Evolutionary conservation across 2,329 filamentous ascomycete species (phyloP).

Genomic region (Talaromyces verruculosus): DNA sequence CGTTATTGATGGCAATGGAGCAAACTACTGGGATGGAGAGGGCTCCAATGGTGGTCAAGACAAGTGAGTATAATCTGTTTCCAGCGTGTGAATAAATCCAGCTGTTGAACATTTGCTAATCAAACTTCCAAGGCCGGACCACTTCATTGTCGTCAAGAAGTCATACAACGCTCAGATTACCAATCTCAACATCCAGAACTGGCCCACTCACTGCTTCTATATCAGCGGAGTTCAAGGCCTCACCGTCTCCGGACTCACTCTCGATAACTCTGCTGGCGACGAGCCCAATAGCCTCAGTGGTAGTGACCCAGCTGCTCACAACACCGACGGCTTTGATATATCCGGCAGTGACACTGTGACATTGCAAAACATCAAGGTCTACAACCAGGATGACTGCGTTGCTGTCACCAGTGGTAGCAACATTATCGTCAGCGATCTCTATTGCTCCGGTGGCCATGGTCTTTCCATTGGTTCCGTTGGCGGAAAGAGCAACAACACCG

Average conservation of each 20-base stretch:
- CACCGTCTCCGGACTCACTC: constrained; percentile 52
- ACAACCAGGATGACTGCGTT: constrained; percentile 64
- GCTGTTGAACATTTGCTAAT: neutral
- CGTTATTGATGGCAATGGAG: constrained; percentile 57
- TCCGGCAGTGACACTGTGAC: constrained; percentile 50
- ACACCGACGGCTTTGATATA: constrained; percentile 62
- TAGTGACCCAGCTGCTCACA: constrained; percentile 41
- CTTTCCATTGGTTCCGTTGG: constrained; percentile 62
- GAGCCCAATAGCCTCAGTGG: constrained; percentile 21
- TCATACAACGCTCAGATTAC: constrained; percentile 30
- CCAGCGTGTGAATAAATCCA: neutral
- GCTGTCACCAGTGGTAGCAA: constrained; percentile 35
- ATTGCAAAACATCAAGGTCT: constrained; percentile 54
- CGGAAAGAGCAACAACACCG: constrained; percentile 55
- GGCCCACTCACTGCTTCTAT: constrained; percentile 38
- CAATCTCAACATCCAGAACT: constrained; percentile 35
- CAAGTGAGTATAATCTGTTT: constrained; percentile 32
- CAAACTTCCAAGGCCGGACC: constrained; percentile 33
- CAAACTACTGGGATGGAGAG: constrained; percentile 61
- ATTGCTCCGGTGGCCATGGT: constrained; percentile 57
- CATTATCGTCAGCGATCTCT: constrained; percentile 45
- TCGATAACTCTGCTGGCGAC: constrained; percentile 60
- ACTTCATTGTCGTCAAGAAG: constrained; percentile 18
- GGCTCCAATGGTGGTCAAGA: constrained; percentile 60
- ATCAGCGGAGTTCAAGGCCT: constrained; percentile 49